Evolutionary conservation across 106 monocot genomes (phyloP), one percentile per base, ranked within the genome.

Genomic region (Phalaenopsis equestris): DNA sequence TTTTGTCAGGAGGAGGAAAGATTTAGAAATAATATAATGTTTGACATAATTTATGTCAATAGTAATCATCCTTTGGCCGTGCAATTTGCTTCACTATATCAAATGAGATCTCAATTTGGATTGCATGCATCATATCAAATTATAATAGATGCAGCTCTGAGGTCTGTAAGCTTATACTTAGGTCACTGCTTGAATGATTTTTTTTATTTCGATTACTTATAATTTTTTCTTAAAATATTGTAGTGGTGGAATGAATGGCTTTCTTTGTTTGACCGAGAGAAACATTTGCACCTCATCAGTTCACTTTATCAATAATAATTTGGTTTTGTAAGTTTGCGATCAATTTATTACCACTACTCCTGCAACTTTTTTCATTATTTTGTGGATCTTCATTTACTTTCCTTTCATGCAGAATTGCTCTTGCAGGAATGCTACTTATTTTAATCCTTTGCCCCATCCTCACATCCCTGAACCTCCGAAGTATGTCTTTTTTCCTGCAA

Each of bases 221-320:
- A 23, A 48, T 67, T 14, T 79, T 43, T 78, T 58, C 81, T 78
- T n/a, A 0, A 0, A 8, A 78, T 56, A 1, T 81, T 85, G 56
- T 77, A 98, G 97, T 80, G 89, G 78, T 78, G 97, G 97, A 85
- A 98, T 94, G 94, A 98, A 94, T 85, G 97, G 97, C 14, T 92
- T 87, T 78, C 85, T 98, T 70, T 88, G 85, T 83, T 84, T 90
- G 72, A 82, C 57, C 77, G 87, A 85, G 57, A 90, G 94, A 81
- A 98, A 98, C 72, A 24, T 43, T 18, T 89, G 78, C 82, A 84
- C 42, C 55, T 11, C 48, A 49, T 37, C 17, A 49, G 75, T 90
- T 38, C 52, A 18, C 24, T 57, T 14, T 77, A 36, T 98, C 81
- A 83, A 80, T 64, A 83, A 88, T 43, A 98, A 98, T 79, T 64